Evolutionary conservation across 202 grass and related monocot genomes (phyloP).

Genomic region (Zoysia matrella): DNA sequence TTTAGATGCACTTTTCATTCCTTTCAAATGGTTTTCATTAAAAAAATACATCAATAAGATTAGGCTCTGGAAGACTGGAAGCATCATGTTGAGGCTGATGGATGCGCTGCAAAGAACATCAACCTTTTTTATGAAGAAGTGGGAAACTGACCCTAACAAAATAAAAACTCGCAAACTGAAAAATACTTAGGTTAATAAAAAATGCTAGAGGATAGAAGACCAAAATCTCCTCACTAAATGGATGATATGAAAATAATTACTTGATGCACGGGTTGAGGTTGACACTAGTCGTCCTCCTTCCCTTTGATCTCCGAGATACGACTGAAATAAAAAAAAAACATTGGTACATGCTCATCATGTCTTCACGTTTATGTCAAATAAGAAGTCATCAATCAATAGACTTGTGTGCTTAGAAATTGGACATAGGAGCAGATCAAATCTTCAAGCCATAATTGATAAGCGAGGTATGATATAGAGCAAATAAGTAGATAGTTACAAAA

Average conservation of each 20-base stretch:
- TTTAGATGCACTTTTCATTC: no score
- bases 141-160: background rate
- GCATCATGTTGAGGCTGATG: background rate
- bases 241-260: constrained; percentile 46
- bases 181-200: constrained; percentile 10
- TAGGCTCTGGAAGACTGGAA: constrained; percentile 15
- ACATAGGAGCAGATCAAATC: background rate
- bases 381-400: constrained; percentile 20
- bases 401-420: constrained; percentile 4
- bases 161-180: constrained; percentile 6
- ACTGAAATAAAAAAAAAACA: constrained; percentile 51
- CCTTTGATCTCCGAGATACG: constrained; percentile 58
- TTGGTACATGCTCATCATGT: constrained; percentile 12
- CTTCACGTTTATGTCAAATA: constrained; percentile 8
- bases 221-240: constrained; percentile 17
- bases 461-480: background rate
- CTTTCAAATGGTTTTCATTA: background rate
- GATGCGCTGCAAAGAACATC: background rate
- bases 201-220: constrained; percentile 1
- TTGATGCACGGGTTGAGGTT: constrained; percentile 48
- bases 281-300: constrained; percentile 46
- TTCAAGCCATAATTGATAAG: constrained; percentile 27
- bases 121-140: background rate
- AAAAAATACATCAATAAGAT: constrained; percentile 18
- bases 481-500: constrained; percentile 9